Percentiles rank a stretch among this genome's conserved stretches.
phyloP scores from a whole-genome alignment of 257 asterid genomes.

The Orobanche coerulescens region DNA sequence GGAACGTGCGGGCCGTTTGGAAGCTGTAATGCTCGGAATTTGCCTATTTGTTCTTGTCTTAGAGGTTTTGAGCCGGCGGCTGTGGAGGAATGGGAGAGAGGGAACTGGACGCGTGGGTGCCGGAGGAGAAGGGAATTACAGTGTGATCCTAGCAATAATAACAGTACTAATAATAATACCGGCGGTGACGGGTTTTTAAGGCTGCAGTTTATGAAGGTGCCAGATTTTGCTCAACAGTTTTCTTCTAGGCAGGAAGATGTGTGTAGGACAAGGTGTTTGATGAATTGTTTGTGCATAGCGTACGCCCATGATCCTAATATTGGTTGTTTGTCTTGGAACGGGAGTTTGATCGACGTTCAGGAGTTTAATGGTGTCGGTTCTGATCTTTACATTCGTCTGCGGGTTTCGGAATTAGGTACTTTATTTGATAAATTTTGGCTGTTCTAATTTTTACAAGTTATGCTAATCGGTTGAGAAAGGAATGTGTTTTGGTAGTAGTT shows the following conservation, averaged over 20 bases:
- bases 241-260: slow-evolving; percentile 16
- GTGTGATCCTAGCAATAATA: slow-evolving; percentile 17
- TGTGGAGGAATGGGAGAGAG: slow-evolving; percentile 27
- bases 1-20: slow-evolving; percentile 46
- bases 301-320: slow-evolving; percentile 31
- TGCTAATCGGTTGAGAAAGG: too few species aligned
- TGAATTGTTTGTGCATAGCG: slow-evolving; percentile 49
- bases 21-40: slow-evolving; percentile 25
- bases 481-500: too few species aligned
- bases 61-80: slow-evolving; percentile 35
- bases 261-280: slow-evolving; percentile 33
- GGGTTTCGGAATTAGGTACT: slow-evolving; percentile 42
- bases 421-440: not conserved
- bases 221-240: slow-evolving; percentile 28
- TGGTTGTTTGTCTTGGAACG: slow-evolving; percentile 49
- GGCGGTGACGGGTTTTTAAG: slow-evolving; percentile 27
- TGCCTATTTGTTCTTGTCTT: slow-evolving; percentile 36
- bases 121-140: slow-evolving; percentile 20
- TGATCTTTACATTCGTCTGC: slow-evolving; percentile 42
- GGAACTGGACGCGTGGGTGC: slow-evolving; percentile 42
- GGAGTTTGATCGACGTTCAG: slow-evolving; percentile 32
- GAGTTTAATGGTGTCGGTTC: slow-evolving; percentile 29
- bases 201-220: slow-evolving; percentile 31
- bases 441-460: too few species aligned
- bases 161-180: not conserved